These are phyloP conservation scores for Cystobasidiaceae sp. DNA, from an alignment of 1,284 basidiomycete species.

Conservation along the genomic window DNA sequence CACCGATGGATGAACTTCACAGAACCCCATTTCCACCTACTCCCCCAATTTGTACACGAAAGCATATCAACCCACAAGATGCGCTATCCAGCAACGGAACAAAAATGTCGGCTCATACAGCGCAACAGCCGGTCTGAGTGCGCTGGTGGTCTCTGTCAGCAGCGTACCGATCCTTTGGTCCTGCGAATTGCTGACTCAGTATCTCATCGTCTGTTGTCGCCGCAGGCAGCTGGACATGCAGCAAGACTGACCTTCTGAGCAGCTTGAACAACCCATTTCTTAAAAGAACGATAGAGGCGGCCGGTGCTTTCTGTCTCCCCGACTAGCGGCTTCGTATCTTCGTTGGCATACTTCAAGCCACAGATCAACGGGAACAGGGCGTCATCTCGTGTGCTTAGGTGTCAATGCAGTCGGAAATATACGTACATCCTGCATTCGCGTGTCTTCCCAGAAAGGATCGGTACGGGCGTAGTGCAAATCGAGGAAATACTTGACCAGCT, in stretches of 20 bases:
- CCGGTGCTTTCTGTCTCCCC: constrained; percentile 14
- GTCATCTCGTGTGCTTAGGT: no score
- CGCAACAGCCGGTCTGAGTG: not conserved
- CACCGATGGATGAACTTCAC: no score
- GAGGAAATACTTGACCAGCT: not conserved
- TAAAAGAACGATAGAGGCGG: not conserved
- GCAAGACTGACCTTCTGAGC: not conserved
- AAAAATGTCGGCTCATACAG: constrained; percentile 17
- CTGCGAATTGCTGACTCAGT: not conserved
- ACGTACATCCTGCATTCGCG: constrained; percentile 6
- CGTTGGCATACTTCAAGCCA: constrained; percentile 3
- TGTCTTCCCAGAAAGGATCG: constrained; percentile 11
- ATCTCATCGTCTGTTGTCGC: not conserved
- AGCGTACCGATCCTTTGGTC: not conserved
- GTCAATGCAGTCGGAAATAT: no score
- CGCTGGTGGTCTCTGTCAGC: constrained; percentile 5
- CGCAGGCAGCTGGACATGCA: not conserved
- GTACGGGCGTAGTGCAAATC: constrained; percentile 13
- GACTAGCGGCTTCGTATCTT: constrained; percentile 14
- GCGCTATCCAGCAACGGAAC: constrained; percentile 1
- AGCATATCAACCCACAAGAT: not conserved
- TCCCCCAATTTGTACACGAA: not conserved
- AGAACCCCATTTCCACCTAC: no score
- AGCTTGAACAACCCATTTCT: constrained; percentile 1
- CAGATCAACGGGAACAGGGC: not conserved